These are phyloP conservation scores for Leccinum pellstonianum DNA, from an alignment of 768 basidiomycete genomes.

Conservation along the genomic window DNA sequence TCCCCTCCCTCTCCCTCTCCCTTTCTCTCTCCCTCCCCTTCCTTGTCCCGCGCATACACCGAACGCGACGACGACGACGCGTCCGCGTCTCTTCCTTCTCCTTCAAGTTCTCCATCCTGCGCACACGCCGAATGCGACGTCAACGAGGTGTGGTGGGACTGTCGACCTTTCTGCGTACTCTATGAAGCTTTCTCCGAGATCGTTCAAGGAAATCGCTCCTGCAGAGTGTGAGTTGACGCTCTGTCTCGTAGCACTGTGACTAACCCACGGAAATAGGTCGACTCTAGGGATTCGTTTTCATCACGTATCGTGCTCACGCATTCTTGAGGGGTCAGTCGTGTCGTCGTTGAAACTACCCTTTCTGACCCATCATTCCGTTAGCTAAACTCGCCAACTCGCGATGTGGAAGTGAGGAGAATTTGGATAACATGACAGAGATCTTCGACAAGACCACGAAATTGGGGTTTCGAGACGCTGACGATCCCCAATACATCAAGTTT, in stretches of 20 bases:
- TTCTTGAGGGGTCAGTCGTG: conserved; percentile 32
- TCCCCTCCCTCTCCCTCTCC: too few relatives aligned
- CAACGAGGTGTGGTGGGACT: conserved; percentile 34
- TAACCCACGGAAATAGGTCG: conserved; percentile 28
- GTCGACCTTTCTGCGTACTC: conserved; percentile 40
- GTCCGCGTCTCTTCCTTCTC: too few relatives aligned
- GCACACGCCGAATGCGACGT: too few relatives aligned
- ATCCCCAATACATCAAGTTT: conserved; percentile 40
- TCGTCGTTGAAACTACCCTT: not conserved
- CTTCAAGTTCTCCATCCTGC: too few relatives aligned
- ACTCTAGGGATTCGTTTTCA: conserved; percentile 38
- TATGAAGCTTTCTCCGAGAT: conserved; percentile 38
- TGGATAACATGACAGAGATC: conserved; percentile 31
- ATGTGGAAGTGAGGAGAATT: conserved; percentile 28
- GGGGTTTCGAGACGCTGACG: conserved; percentile 36
- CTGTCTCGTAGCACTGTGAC: too few relatives aligned
- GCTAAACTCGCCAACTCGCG: conserved; percentile 30
- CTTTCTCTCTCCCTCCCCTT: too few relatives aligned
- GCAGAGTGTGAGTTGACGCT: conserved; percentile 28
- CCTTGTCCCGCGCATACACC: too few relatives aligned
- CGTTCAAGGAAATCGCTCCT: conserved; percentile 37
- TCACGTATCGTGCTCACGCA: conserved; percentile 32
- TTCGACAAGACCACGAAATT: conserved; percentile 38
- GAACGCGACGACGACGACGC: too few relatives aligned
- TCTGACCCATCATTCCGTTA: conserved; percentile 6